phyloP scores from a whole-genome alignment of 2,329 filamentous ascomycete genomes.

The Pyrenophora teres region DNA sequence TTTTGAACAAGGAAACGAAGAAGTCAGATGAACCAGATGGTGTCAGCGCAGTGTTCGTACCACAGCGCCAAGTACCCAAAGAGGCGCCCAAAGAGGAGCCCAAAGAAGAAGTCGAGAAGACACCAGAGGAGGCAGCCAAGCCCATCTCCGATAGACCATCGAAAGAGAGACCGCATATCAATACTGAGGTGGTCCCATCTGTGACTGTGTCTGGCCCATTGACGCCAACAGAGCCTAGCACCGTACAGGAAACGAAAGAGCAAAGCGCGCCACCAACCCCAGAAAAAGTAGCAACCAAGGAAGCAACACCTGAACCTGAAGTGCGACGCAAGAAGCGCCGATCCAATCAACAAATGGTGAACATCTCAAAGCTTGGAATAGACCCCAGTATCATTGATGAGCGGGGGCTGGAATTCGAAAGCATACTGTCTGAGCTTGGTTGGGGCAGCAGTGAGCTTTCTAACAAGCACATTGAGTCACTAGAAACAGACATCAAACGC shows the following conservation, averaged over 20 bases:
- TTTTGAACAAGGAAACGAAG: slow-evolving; percentile 64
- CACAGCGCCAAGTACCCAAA: slow-evolving; percentile 51
- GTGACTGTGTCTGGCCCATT: slow-evolving; percentile 45
- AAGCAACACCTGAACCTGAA: slow-evolving; percentile 45
- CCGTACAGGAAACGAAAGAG: slow-evolving; percentile 29
- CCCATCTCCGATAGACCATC: slow-evolving; percentile 33
- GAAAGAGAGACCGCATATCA: slow-evolving; percentile 36
- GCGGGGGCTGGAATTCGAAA: slow-evolving; percentile 78
- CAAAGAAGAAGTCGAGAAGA: slow-evolving; percentile 34
- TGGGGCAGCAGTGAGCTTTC: slow-evolving; percentile 82
- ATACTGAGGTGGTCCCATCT: slow-evolving; percentile 41
- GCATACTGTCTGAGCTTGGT: slow-evolving; percentile 82
- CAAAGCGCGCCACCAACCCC: slow-evolving; percentile 47
- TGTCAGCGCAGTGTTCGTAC: slow-evolving; percentile 85
- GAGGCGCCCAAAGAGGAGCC: too few species aligned
- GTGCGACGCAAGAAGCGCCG: slow-evolving; percentile 65
- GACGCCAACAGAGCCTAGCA: slow-evolving; percentile 22
- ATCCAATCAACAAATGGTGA: slow-evolving; percentile 76
- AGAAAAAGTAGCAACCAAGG: slow-evolving; percentile 27
- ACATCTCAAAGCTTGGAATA: slow-evolving; percentile 76
- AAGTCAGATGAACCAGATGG: slow-evolving; percentile 77
- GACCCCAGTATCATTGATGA: slow-evolving; percentile 77
- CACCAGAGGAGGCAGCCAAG: slow-evolving; percentile 29
- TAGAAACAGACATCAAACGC: slow-evolving; percentile 81
- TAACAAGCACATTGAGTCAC: slow-evolving; percentile 74